These are phyloP conservation scores for Globisporangium megalacanthum DNA, from an alignment of 352 stramenopile species.

Conservation along the genomic window DNA sequence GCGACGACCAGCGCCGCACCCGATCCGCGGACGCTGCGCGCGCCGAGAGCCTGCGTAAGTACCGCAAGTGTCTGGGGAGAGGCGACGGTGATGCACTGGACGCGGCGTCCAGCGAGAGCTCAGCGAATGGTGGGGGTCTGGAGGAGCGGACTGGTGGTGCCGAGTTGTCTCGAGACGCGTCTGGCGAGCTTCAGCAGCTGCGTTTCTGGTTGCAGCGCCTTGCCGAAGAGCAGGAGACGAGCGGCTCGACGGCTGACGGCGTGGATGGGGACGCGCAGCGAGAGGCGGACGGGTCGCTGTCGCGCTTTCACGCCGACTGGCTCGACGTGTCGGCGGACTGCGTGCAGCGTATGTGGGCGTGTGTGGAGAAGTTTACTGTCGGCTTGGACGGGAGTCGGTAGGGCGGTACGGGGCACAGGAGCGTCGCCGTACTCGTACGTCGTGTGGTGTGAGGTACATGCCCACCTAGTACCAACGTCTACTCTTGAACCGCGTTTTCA, in stretches of 20 bases:
- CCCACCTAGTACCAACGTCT: no score
- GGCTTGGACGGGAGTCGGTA: conserved; percentile 13
- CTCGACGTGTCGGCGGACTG: conserved; percentile 22
- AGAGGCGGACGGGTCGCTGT: conserved; percentile 14
- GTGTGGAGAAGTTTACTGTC: conserved; percentile 21
- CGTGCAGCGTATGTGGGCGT: conserved; percentile 15
- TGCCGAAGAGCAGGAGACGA: conserved; percentile 19
- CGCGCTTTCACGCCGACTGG: conserved; percentile 22
- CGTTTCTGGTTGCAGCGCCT: conserved; percentile 16
- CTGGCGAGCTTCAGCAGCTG: conserved; percentile 12
- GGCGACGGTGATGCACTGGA: not conserved
- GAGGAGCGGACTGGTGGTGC: no score
- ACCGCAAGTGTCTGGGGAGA: conserved; percentile 4
- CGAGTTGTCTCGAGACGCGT: conserved; percentile 1
- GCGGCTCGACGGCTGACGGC: no score
- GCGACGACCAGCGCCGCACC: no score
- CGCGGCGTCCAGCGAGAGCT: no score
- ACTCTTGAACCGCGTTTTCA: no score
- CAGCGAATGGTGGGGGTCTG: no score
- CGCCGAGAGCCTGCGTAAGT: conserved; percentile 7
- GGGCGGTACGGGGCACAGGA: no score
- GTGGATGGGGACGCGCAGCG: no score
- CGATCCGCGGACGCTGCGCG: not conserved
- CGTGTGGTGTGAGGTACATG: no score
- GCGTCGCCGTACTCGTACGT: no score